Conservation (phyloP, 352 stramenopile species). For the Thalassiosira ordinaria region DNA sequence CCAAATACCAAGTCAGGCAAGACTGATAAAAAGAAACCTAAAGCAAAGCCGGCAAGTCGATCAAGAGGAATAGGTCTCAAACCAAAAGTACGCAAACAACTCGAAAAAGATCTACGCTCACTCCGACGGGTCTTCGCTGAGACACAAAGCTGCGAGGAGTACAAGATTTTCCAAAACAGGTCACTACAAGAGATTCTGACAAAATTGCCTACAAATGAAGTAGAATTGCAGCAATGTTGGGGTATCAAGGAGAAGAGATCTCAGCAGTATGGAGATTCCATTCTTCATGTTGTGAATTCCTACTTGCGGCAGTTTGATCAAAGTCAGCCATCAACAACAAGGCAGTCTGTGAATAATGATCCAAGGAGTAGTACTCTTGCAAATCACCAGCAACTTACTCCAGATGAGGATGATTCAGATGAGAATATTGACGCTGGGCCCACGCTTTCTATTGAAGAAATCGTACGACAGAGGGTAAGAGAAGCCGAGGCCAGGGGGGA, state of each 20-base stretch:
- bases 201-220: slow-evolving; percentile 9
- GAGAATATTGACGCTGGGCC: not conserved
- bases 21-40: slow-evolving; percentile 1
- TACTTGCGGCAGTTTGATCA: not conserved
- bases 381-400: not conserved
- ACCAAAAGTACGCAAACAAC: slow-evolving; percentile 7
- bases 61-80: not conserved
- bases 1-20: too few species aligned
- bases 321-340: not conserved
- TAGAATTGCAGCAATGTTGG: slow-evolving; percentile 16
- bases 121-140: not conserved
- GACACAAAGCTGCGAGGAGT: slow-evolving; percentile 6
- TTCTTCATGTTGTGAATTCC: not conserved
- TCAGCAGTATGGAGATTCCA: slow-evolving; percentile 1
- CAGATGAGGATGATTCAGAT: not conserved
- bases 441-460: not conserved
- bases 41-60: not conserved
- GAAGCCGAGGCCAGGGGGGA: slow-evolving; percentile 10
- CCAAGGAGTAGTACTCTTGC: not conserved
- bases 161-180: slow-evolving; percentile 12
- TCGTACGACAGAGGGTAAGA: slow-evolving; percentile 7
- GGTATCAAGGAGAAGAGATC: slow-evolving; percentile 8
- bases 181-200: not conserved
- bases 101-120: not conserved
- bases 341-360: not conserved